Conservation (phyloP, 2,329 filamentous ascomycete species). For the Aspergillus intermedius region DNA sequence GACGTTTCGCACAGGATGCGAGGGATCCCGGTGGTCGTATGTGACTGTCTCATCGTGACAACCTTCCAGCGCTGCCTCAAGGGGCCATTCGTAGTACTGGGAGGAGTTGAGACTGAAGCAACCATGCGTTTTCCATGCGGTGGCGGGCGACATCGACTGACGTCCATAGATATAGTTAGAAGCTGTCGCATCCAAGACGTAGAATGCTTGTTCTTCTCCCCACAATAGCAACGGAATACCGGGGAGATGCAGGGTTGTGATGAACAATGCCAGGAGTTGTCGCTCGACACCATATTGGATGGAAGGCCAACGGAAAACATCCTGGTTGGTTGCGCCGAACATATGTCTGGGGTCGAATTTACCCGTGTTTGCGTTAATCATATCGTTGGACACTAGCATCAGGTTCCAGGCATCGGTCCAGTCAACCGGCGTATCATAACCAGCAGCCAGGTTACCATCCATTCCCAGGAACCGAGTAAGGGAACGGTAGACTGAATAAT, state of each 20-base stretch:
- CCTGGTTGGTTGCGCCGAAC: constrained; percentile 60
- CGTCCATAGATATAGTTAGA: constrained; percentile 61
- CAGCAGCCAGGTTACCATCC: constrained; percentile 50
- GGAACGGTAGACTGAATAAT: constrained; percentile 59
- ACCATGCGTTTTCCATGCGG: constrained; percentile 59
- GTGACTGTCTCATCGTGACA: constrained; percentile 53
- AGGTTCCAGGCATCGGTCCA: constrained; percentile 52
- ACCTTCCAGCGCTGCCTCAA: constrained; percentile 48
- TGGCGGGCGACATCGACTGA: constrained; percentile 55
- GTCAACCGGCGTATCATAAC: constrained; percentile 49
- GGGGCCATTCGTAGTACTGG: constrained; percentile 54
- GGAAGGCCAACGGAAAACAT: constrained; percentile 59
- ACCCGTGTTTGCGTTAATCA: constrained; percentile 55
- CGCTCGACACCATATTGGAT: constrained; percentile 52
- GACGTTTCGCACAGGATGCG: constrained; percentile 55
- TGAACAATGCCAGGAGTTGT: constrained; percentile 52
- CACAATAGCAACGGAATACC: constrained; percentile 56
- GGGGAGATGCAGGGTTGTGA: constrained; percentile 55
- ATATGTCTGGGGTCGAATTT: constrained; percentile 59
- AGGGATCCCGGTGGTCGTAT: constrained; percentile 57
- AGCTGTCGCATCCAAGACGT: constrained; percentile 58
- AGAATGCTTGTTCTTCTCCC: constrained; percentile 62
- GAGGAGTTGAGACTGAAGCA: constrained; percentile 54
- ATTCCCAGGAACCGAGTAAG: constrained; percentile 56
- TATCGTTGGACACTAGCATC: constrained; percentile 53